phyloP scores from a whole-genome alignment of 495 filamentous ascomycete species.

The Tetracladium setigerum region DNA sequence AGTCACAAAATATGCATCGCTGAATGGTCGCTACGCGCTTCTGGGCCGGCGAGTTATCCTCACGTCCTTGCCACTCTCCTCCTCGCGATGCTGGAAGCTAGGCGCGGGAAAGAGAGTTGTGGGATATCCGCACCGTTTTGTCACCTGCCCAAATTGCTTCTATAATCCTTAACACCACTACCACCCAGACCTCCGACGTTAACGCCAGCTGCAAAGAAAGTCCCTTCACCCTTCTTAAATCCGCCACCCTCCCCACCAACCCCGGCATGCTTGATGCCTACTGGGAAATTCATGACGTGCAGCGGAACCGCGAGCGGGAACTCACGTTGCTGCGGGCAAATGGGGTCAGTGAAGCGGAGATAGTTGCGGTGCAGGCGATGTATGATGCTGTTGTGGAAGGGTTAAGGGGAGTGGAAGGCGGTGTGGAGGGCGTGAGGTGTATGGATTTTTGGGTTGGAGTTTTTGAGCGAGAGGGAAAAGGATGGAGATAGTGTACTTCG shows the following conservation, averaged over 20 bases:
- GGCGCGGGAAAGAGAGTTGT: slow-evolving; percentile 18
- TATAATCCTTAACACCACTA: too few species aligned
- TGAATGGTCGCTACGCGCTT: slow-evolving; percentile 14
- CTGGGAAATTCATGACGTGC: slow-evolving; percentile 34
- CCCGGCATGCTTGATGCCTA: slow-evolving; percentile 35
- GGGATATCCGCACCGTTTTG: slow-evolving; percentile 37
- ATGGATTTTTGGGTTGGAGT: slow-evolving; percentile 43
- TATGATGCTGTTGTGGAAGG: slow-evolving; percentile 28
- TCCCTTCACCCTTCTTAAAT: too few species aligned
- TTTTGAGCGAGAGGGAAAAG: too few species aligned
- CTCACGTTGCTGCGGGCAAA: slow-evolving; percentile 22
- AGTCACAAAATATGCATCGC: slow-evolving; percentile 22
- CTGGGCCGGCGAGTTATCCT: neutral
- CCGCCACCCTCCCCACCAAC: too few species aligned
- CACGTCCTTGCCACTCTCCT: slow-evolving; percentile 14
- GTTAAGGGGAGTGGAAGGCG: slow-evolving; percentile 23
- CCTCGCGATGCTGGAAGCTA: slow-evolving; percentile 3
- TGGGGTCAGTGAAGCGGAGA: slow-evolving; percentile 28
- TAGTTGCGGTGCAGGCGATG: slow-evolving; percentile 24
- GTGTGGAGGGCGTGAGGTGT: slow-evolving; percentile 28
- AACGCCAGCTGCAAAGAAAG: too few species aligned
- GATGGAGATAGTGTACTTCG: too few species aligned
- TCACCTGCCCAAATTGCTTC: slow-evolving; percentile 24
- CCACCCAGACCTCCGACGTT: slow-evolving; percentile 25
- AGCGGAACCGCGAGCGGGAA: slow-evolving; percentile 15